These are phyloP conservation scores for Candida neerlandica DNA, from an alignment of 1,139 yeast genomes.

Conservation along the genomic window DNA sequence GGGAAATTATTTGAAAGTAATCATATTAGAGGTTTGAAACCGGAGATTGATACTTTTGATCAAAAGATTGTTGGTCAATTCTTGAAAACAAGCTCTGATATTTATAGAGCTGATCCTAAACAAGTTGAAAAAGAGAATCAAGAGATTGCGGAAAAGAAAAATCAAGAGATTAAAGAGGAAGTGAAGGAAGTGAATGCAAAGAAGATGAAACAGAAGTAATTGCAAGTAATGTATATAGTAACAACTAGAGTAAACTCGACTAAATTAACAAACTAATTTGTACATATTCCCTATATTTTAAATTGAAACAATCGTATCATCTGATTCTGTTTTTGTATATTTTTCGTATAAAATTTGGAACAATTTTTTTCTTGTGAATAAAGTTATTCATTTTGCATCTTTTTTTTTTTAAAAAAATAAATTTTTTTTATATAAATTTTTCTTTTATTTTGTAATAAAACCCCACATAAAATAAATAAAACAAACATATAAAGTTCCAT, in stretches of 20 bases:
- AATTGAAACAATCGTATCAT: neutral
- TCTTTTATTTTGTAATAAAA: neutral
- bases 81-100: conserved; percentile 31
- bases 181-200: neutral
- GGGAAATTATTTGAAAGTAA: conserved; percentile 81
- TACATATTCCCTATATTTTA: neutral
- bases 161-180: too few species aligned
- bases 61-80: conserved; percentile 29
- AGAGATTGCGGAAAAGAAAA: neutral
- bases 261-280: neutral
- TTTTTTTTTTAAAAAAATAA: neutral
- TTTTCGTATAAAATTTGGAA: too few species aligned
- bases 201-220: neutral
- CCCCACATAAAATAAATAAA: neutral
- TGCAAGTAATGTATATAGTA: neutral
- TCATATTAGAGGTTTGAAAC: conserved; percentile 38
- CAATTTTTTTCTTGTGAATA: neutral
- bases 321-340: too few species aligned
- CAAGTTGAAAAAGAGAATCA: neutral
- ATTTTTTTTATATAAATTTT: neutral
- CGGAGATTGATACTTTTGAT: conserved; percentile 29
- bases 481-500: neutral
- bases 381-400: neutral
- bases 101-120: conserved; percentile 31
- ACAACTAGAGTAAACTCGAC: neutral